Evolutionary conservation across 129 eudicot species (phyloP), one percentile per base, ranked within the genome.

Genomic region (Deinandra increscens): DNA sequence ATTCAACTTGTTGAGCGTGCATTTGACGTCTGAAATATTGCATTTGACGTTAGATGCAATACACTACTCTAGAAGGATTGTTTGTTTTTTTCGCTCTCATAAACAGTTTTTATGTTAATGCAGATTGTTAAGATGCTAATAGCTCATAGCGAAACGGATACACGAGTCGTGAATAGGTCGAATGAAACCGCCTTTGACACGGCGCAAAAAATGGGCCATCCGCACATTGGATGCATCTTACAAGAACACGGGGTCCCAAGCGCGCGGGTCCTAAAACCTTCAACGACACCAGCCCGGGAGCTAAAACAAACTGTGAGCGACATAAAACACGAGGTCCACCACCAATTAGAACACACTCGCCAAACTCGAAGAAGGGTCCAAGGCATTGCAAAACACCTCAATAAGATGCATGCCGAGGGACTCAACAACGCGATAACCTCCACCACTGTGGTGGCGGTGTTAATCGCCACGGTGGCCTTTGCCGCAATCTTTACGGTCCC

Each of bases 361-460:
- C 97, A 93, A 60, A 93, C 99, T 6, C 66, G 93, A 53, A 81
- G 77, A 73, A 85, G 93, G 3, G 93, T 93, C 58, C 97, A 89
- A 20, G 93, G 97, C 70, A 93, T 93, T 22, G 95, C 97, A 49
- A 89, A 89, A 44, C 87, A 90, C 41, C 80, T 93, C 60, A 87
- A 89, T 68, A 93, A 93, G 64, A 87, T 93, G 97, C 99, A 93
- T 31, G 45, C 84, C 0, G 97, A 89, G 59, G 99, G 99, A 46
- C 97, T 93, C 41, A 93, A 93, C 86, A 93, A 93, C 7, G 98
- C 98, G 11, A 93, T 93, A 62, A 93, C 87, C 81, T 93, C 98
- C 78, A 86, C 95, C 55, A 93, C 99, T 0, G 97, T 93, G 1
- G 99, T 93, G 33, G 99, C 99, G 1, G 99, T 93, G 7, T 86